Percentiles rank a stretch among this genome's conserved stretches.
phyloP scores from a whole-genome alignment of 1,139 yeast species.

The Hyphopichia khmerensis region DNA sequence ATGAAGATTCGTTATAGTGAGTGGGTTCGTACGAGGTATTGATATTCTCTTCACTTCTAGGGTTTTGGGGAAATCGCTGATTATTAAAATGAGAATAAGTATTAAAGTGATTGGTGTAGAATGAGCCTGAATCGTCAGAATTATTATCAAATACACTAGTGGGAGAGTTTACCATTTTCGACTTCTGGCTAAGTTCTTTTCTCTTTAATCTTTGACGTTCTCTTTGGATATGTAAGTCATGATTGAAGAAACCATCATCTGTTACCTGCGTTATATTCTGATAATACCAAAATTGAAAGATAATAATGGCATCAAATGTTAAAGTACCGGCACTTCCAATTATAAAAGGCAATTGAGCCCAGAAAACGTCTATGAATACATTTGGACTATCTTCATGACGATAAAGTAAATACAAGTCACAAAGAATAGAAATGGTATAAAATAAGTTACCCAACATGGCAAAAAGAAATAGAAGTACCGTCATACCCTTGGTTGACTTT shows the following conservation, averaged over 20 bases:
- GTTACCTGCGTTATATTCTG: conserved; percentile 1
- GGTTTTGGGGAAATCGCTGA: neutral
- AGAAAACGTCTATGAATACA: conserved; percentile 9
- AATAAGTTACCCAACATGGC: conserved; percentile 39
- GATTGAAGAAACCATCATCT: neutral
- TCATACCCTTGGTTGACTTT: conserved; percentile 37
- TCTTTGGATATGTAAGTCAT: conserved; percentile 2
- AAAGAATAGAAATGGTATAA: conserved; percentile 31
- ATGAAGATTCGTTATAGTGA: conserved; percentile 7
- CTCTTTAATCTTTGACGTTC: neutral
- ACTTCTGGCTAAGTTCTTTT: neutral
- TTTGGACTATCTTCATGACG: conserved; percentile 5
- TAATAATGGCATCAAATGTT: conserved; percentile 30
- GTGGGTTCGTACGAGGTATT: neutral
- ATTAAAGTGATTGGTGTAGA: conserved; percentile 4
- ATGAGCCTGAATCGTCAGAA: neutral
- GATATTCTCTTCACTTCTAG: neutral
- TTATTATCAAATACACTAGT: neutral
- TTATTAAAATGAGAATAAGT: neutral
- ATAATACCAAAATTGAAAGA: conserved; percentile 34
- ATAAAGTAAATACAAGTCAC: conserved; percentile 24
- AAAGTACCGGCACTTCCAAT: conserved; percentile 40
- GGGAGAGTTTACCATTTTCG: neutral
- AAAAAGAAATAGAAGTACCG: conserved; percentile 33
- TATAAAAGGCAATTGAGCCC: conserved; percentile 35